These are phyloP conservation scores for Phytophthora sojae DNA, from an alignment of 352 stramenopile genomes.

Conservation along the genomic window DNA sequence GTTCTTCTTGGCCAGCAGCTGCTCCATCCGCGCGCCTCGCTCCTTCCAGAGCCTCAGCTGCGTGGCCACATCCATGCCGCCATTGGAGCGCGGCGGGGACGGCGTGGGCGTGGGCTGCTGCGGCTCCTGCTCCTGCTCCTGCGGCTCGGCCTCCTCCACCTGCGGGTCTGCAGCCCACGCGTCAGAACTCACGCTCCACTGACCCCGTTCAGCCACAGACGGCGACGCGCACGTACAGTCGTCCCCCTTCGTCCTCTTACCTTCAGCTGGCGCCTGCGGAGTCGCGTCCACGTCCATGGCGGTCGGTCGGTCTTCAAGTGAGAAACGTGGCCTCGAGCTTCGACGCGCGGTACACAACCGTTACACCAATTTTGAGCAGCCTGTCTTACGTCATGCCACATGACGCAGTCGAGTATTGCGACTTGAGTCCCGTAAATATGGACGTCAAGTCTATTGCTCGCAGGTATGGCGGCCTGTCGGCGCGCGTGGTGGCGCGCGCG, in stretches of 20 bases:
- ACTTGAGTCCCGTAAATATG: constrained; percentile 35
- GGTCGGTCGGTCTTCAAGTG: constrained; percentile 7
- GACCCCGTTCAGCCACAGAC: background rate
- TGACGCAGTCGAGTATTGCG: background rate
- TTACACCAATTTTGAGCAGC: constrained; percentile 1
- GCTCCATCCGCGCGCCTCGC: constrained; percentile 61
- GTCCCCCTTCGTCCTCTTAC: constrained; percentile 23
- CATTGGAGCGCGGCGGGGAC: constrained; percentile 35
- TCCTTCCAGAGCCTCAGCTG: constrained; percentile 72
- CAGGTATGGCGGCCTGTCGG: constrained; percentile 65
- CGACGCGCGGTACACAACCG: background rate
- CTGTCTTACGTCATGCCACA: background rate
- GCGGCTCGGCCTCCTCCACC: constrained; percentile 18
- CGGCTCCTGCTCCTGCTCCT: background rate
- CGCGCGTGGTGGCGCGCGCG: constrained; percentile 53
- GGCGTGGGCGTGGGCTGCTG: constrained; percentile 3
- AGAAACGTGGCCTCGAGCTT: background rate
- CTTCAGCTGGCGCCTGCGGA: constrained; percentile 18
- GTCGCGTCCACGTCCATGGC: constrained; percentile 30
- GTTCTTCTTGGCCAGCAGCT: constrained; percentile 75
- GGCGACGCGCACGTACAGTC: constrained; percentile 10
- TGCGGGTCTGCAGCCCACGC: constrained; percentile 13
- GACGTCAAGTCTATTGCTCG: constrained; percentile 56
- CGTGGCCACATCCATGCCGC: constrained; percentile 19
- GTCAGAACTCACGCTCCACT: background rate